A percentile compares a stretch with the other conserved stretches of the same genome.
Conservation (phyloP, 805 yeast species). For the Teunomyces barrocoloradensis region DNA sequence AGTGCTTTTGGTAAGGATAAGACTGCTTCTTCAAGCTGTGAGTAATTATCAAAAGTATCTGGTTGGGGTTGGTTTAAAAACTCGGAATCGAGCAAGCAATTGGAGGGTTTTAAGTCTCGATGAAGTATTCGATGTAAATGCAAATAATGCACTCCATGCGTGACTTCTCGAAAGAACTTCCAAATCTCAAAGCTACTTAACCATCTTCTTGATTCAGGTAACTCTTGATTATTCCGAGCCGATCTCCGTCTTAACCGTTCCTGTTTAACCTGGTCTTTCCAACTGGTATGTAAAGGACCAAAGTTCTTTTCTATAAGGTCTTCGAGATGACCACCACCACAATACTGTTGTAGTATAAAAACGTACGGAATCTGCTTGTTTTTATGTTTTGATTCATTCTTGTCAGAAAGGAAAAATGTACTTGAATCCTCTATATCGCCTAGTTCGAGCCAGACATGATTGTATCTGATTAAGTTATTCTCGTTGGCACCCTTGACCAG, state of each 20-base stretch:
- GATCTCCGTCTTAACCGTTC: slow-evolving; percentile 25
- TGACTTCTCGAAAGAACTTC: slow-evolving; percentile 64
- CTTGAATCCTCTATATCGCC: slow-evolving; percentile 50
- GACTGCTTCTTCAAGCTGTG: slow-evolving; percentile 14
- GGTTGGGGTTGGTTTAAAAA: slow-evolving; percentile 13
- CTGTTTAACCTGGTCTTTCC: slow-evolving; percentile 24
- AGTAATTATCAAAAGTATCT: background rate
- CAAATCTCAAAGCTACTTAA: slow-evolving; percentile 61
- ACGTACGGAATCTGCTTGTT: slow-evolving; percentile 59
- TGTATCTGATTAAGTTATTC: slow-evolving; percentile 71
- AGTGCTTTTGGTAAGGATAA: slow-evolving; percentile 59
- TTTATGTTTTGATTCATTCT: slow-evolving; percentile 4
- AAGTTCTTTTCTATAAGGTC: slow-evolving; percentile 43
- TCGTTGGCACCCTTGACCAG: slow-evolving; percentile 44
- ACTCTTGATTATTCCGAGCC: background rate
- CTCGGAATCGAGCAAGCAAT: slow-evolving; percentile 59
- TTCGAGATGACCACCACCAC: slow-evolving; percentile 86
- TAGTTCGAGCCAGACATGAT: slow-evolving; percentile 89
- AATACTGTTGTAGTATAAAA: slow-evolving; percentile 80
- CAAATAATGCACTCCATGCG: slow-evolving; percentile 66
- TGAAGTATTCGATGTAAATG: slow-evolving; percentile 79
- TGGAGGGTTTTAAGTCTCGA: slow-evolving; percentile 86
- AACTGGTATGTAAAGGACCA: slow-evolving; percentile 20
- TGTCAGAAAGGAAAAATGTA: slow-evolving; percentile 22
- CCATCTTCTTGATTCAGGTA: slow-evolving; percentile 18